phyloP scores from a whole-genome alignment of 768 basidiomycete genomes.

The Rhizopogon vesiculosus region DNA sequence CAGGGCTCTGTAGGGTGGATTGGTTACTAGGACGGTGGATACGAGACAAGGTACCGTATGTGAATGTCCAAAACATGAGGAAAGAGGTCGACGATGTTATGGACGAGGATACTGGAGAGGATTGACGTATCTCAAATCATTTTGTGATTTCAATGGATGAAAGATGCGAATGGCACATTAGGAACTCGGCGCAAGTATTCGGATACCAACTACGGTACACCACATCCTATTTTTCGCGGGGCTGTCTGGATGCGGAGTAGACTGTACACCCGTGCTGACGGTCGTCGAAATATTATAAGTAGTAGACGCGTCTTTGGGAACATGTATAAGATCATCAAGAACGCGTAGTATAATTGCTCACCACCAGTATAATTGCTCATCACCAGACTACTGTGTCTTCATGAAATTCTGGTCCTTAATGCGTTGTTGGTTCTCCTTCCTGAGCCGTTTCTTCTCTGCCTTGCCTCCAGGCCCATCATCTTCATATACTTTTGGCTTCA shows the following conservation, averaged over 20 bases:
- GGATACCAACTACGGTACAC: not conserved
- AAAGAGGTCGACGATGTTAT: constrained; percentile 45
- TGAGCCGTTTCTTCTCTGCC: constrained; percentile 49
- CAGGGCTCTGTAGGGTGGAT: constrained; percentile 85
- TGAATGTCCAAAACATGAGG: constrained; percentile 55
- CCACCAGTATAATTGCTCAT: not conserved
- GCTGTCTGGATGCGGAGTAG: not conserved
- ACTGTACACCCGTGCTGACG: not conserved
- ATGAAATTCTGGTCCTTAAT: constrained; percentile 86
- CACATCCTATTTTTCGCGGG: not conserved
- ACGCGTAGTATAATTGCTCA: not conserved
- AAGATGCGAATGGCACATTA: not conserved
- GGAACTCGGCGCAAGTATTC: not conserved
- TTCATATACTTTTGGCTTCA: constrained; percentile 52
- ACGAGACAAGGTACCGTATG: constrained; percentile 62
- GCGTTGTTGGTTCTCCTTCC: constrained; percentile 57
- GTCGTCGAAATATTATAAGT: not conserved
- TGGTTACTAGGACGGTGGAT: constrained; percentile 73
- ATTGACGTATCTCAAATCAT: constrained; percentile 3
- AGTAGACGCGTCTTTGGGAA: not conserved
- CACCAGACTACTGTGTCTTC: constrained; percentile 57
- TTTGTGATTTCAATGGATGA: not conserved
- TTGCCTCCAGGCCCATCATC: constrained; percentile 76
- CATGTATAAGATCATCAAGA: too few species aligned
- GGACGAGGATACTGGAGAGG: constrained; percentile 31